Evolutionary conservation across 129 eudicot genomes (phyloP).

Genomic region (Rutidosis leptorrhynchoides): DNA sequence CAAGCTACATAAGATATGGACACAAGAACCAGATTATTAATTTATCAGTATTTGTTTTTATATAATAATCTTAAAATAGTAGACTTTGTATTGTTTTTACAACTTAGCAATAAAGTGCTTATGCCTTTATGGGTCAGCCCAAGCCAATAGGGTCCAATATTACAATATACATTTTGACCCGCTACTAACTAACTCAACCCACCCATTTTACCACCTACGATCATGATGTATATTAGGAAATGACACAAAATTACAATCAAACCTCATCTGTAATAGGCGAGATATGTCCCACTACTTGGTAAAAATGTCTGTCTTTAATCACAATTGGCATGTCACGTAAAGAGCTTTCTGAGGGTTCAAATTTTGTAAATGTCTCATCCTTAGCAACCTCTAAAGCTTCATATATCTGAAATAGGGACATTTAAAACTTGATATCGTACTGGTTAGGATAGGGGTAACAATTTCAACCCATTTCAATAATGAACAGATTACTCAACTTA

Average conservation of each 20-base stretch:
- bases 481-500: background rate
- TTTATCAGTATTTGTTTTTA: no score
- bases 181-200: background rate
- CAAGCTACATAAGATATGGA: no score
- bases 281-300: slow-evolving; percentile 41
- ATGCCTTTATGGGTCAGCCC: background rate
- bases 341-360: slow-evolving; percentile 15
- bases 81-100: no score
- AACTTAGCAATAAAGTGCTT: no score
- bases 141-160: background rate
- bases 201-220: background rate
- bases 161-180: no score
- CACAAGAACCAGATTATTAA: no score
- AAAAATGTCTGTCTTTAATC: slow-evolving; percentile 53
- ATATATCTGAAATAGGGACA: slow-evolving; percentile 41
- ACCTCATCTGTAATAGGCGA: slow-evolving; percentile 66
- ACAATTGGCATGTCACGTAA: slow-evolving; percentile 8
- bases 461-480: background rate
- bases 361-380: slow-evolving; percentile 34
- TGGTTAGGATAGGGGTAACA: background rate
- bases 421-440: background rate
- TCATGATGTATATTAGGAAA: background rate
- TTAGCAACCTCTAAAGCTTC: slow-evolving; percentile 58
- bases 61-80: no score
- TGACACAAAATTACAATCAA: background rate